phyloP scores from a whole-genome alignment of 371 early-diverging fungal genomes.

The Mucor sp. region DNA sequence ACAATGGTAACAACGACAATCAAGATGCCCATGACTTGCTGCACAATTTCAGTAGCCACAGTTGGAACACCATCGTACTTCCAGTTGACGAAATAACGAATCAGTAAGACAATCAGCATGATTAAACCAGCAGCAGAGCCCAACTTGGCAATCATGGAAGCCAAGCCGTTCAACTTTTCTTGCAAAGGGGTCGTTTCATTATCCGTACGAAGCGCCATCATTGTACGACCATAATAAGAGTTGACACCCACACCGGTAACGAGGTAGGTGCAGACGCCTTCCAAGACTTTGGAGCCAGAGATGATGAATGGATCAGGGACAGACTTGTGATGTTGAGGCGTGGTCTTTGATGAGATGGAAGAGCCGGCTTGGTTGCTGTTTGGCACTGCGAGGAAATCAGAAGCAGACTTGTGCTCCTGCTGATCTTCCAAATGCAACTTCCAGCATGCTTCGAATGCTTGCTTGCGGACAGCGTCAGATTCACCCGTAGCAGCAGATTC shows the following conservation, averaged over 20 bases:
- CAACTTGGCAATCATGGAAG: slow-evolving; percentile 71
- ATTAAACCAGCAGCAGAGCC: slow-evolving; percentile 68
- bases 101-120: slow-evolving; percentile 66
- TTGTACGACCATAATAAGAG: slow-evolving; percentile 76
- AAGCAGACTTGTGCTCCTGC: neutral
- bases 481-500: slow-evolving; percentile 95
- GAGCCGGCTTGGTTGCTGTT: neutral
- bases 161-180: slow-evolving; percentile 67
- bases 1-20: slow-evolving; percentile 67
- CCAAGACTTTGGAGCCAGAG: slow-evolving; percentile 74
- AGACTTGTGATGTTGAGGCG: slow-evolving; percentile 12
- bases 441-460: slow-evolving; percentile 36
- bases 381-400: slow-evolving; percentile 14
- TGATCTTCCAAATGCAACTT: neutral
- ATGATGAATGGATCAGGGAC: slow-evolving; percentile 69
- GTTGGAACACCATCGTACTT: slow-evolving; percentile 23
- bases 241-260: slow-evolving; percentile 71
- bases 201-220: slow-evolving; percentile 70
- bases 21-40: slow-evolving; percentile 53
- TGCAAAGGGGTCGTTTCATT: slow-evolving; percentile 73
- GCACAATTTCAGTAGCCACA: slow-evolving; percentile 36
- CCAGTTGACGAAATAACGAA: slow-evolving; percentile 62
- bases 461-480: slow-evolving; percentile 76
- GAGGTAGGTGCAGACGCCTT: slow-evolving; percentile 77
- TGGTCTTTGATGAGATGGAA: neutral